phyloP scores from a whole-genome alignment of 176 grass and related monocot genomes.

The Eremochloa ophiuroides region DNA sequence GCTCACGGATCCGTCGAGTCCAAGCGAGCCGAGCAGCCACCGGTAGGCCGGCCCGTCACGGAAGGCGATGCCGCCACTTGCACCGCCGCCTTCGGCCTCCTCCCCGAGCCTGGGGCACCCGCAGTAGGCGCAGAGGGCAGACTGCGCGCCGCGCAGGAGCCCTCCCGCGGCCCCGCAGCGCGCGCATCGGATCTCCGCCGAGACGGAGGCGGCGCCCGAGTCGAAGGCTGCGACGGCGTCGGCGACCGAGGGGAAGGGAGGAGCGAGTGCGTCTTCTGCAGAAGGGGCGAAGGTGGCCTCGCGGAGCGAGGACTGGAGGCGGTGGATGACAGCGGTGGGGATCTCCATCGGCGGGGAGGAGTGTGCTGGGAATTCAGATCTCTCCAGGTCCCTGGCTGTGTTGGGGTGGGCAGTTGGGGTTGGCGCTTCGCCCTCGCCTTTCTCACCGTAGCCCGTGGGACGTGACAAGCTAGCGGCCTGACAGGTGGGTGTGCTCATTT shows the following conservation, averaged over 20 bases:
- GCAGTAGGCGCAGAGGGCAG: conserved; percentile 54
- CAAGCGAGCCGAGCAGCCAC: conserved; percentile 57
- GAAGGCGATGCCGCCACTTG: conserved; percentile 45
- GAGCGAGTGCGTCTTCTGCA: not conserved
- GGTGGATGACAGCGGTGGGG: conserved; percentile 50
- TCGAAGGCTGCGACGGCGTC: conserved; percentile 52
- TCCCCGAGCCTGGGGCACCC: conserved; percentile 41
- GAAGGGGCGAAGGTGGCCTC: conserved; percentile 6
- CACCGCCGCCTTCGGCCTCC: conserved; percentile 13
- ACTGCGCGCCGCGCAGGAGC: conserved; percentile 38
- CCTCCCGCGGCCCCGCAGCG: conserved; percentile 48
- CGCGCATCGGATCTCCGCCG: conserved; percentile 34
- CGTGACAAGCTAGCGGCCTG: not conserved
- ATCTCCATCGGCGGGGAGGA: conserved; percentile 40
- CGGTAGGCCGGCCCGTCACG: conserved; percentile 24
- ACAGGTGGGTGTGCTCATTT: too few species aligned
- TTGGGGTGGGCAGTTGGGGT: not conserved
- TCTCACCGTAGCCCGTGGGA: not conserved
- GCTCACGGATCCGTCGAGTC: conserved; percentile 78
- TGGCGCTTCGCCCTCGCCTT: not conserved
- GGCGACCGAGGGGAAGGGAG: conserved; percentile 36
- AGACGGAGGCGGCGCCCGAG: not conserved
- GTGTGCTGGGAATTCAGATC: conserved; percentile 36
- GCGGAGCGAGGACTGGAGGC: conserved; percentile 54
- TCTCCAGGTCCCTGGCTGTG: not conserved